Percentiles rank a stretch among this genome's conserved stretches.
Evolutionary conservation across 768 basidiomycete species (phyloP).

Genomic region (Mycena olivaceomarginata): DNA sequence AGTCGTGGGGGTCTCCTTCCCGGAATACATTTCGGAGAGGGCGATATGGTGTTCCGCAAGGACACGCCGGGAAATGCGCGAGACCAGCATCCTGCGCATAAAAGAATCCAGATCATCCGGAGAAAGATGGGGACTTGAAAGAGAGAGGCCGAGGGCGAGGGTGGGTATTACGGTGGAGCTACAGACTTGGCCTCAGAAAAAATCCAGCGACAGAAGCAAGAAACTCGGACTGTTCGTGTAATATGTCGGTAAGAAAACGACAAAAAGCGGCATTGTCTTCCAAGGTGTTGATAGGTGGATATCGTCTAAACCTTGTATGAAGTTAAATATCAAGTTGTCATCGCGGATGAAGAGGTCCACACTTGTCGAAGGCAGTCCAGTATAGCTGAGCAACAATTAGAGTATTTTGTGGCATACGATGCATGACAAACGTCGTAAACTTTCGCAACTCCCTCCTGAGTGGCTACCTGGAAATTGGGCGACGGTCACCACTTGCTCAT

Average conservation of each 20-base stretch:
- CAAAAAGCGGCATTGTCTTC: slow-evolving; percentile 90
- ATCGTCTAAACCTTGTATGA: slow-evolving; percentile 77
- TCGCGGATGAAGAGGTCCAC: slow-evolving; percentile 31
- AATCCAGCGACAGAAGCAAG: slow-evolving; percentile 30
- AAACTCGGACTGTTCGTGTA: slow-evolving; percentile 83
- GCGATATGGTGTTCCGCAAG: slow-evolving; percentile 94
- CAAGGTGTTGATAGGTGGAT: slow-evolving; percentile 82
- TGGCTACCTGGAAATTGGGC: slow-evolving; percentile 64
- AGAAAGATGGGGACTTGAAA: slow-evolving; percentile 87
- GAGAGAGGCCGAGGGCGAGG: slow-evolving; percentile 87
- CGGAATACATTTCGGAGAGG: slow-evolving; percentile 75
- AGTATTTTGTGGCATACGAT: slow-evolving; percentile 10
- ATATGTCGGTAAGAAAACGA: slow-evolving; percentile 74
- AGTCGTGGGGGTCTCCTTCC: slow-evolving; percentile 54
- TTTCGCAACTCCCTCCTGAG: slow-evolving; percentile 87
- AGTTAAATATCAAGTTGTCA: slow-evolving; percentile 19
- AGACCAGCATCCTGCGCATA: slow-evolving; percentile 94
- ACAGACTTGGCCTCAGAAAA: slow-evolving; percentile 18
- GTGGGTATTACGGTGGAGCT: slow-evolving; percentile 89
- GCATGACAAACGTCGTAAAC: slow-evolving; percentile 84
- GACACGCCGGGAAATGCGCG: slow-evolving; percentile 92
- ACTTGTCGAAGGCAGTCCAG: slow-evolving; percentile 93
- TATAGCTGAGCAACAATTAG: slow-evolving; percentile 75
- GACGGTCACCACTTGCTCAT: background rate
- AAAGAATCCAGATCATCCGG: slow-evolving; percentile 90